These are phyloP conservation scores for Gentiana dahurica DNA, from an alignment of 257 asterid species.

Conservation along the genomic window DNA sequence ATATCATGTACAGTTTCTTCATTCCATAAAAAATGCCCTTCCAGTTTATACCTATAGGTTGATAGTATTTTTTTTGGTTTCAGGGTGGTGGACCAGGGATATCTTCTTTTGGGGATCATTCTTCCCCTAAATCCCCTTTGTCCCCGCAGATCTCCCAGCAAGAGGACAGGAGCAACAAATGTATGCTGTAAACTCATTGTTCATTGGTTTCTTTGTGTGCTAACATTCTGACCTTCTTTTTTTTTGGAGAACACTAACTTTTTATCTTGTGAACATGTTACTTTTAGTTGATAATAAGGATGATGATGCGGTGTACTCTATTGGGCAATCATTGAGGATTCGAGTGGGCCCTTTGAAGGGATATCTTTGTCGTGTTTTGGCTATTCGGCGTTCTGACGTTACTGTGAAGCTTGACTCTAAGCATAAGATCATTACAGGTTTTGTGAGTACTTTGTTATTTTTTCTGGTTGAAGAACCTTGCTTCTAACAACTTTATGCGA, in stretches of 20 bases:
- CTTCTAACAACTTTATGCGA: slow-evolving; percentile 11
- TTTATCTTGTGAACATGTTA: slow-evolving; percentile 8
- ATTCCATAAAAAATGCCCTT: neutral
- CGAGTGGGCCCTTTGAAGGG: slow-evolving; percentile 96
- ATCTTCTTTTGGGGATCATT: slow-evolving; percentile 44
- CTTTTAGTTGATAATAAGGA: slow-evolving; percentile 51
- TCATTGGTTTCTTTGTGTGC: neutral
- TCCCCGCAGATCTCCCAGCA: slow-evolving; percentile 55
- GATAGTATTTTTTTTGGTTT: slow-evolving; percentile 1
- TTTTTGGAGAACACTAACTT: no score
- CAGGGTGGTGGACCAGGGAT: slow-evolving; percentile 52
- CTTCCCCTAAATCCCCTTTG: slow-evolving; percentile 73
- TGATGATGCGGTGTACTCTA: slow-evolving; percentile 61
- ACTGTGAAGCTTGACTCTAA: slow-evolving; percentile 95
- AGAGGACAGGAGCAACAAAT: slow-evolving; percentile 49
- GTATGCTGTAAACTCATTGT: slow-evolving; percentile 36
- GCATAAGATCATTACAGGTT: slow-evolving; percentile 89
- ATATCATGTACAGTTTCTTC: neutral
- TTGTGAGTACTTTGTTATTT: slow-evolving; percentile 8
- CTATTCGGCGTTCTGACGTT: slow-evolving; percentile 83
- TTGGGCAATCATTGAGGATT: slow-evolving; percentile 80
- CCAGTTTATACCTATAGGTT: neutral
- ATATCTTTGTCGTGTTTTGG: slow-evolving; percentile 77
- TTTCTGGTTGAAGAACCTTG: slow-evolving; percentile 6
- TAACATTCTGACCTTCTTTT: slow-evolving; percentile 9